Evolutionary conservation across 352 stramenopile genomes (phyloP).

Genomic region (Globisporangium mamillatum): DNA sequence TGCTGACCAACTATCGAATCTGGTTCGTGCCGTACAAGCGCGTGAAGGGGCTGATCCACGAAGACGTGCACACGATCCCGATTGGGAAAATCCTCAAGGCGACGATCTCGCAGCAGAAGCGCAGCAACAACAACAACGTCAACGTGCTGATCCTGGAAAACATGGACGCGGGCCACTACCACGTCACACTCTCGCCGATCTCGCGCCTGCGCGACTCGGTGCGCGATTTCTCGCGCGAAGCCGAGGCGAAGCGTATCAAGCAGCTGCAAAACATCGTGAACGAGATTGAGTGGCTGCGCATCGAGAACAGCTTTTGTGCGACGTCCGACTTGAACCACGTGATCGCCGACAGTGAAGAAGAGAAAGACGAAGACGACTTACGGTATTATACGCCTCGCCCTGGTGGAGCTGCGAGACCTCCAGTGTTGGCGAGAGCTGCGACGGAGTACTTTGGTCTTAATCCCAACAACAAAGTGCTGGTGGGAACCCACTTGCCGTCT

Average conservation of each 20-base stretch:
- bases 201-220: constrained; percentile 66
- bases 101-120: constrained; percentile 75
- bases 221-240: constrained; percentile 64
- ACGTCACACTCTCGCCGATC: constrained; percentile 82
- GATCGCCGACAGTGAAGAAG: constrained; percentile 42
- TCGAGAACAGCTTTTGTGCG: constrained; percentile 84
- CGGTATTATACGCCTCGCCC: constrained; percentile 64
- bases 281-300: constrained; percentile 81
- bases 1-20: constrained; percentile 82
- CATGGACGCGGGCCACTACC: constrained; percentile 84
- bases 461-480: constrained; percentile 4
- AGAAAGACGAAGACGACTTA: constrained; percentile 58
- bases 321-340: constrained; percentile 71
- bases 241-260: constrained; percentile 78
- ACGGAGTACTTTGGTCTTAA: constrained; percentile 29
- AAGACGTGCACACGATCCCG: constrained; percentile 81
- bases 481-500: neutral
- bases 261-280: constrained; percentile 73
- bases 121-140: constrained; percentile 76
- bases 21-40: constrained; percentile 84
- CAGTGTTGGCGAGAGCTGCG: constrained; percentile 22
- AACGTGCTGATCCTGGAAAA: constrained; percentile 78
- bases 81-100: constrained; percentile 79
- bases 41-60: constrained; percentile 69
- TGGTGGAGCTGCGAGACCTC: constrained; percentile 23